Conservation (phyloP, 129 eudicot genomes). For the Scalesia atractyloides region DNA sequence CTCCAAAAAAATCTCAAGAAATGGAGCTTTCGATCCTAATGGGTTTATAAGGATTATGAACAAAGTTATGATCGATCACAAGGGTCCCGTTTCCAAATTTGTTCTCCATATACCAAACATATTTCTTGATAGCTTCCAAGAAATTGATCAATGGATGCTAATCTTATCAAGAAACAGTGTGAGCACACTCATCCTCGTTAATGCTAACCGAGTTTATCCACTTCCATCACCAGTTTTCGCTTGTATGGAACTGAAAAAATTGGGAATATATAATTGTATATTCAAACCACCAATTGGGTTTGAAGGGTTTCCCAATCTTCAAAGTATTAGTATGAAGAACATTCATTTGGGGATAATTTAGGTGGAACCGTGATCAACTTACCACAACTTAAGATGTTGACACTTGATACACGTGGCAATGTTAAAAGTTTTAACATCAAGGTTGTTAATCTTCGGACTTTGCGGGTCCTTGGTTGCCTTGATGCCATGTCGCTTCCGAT, state of each 20-base stretch:
- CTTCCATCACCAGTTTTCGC: neutral
- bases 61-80: constrained; percentile 16
- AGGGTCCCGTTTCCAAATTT: constrained; percentile 20
- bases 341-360: constrained; percentile 14
- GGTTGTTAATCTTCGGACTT: neutral
- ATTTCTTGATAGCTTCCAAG: neutral
- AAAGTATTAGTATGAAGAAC: neutral
- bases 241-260: neutral
- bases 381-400: constrained; percentile 9
- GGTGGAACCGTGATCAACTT: constrained; percentile 1
- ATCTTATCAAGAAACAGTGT: constrained; percentile 20
- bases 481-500: constrained; percentile 17
- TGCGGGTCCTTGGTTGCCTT: neutral
- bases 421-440: constrained; percentile 17
- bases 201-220: neutral
- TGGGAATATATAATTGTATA: neutral
- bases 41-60: constrained; percentile 11
- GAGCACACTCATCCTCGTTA: neutral
- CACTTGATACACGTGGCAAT: neutral
- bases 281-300: constrained; percentile 17
- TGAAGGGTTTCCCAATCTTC: constrained; percentile 19
- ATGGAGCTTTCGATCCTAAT: neutral
- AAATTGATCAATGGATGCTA: constrained; percentile 22
- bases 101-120: constrained; percentile 17
- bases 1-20: neutral